Evolutionary conservation across 108 stramenopile species (phyloP).

Genomic region (Skeletonema marinoi): DNA sequence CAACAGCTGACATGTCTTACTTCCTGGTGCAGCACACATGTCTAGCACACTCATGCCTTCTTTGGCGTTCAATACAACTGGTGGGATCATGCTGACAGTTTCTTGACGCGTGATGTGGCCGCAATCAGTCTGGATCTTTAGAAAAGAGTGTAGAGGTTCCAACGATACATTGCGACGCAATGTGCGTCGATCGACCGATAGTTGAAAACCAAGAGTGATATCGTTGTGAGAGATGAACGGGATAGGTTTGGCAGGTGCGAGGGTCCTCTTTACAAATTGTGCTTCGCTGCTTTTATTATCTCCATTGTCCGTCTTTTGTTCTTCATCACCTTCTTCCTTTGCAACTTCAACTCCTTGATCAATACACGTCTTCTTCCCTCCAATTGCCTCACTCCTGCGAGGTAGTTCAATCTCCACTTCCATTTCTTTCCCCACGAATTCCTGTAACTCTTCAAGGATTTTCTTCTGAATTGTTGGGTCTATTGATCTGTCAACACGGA

Average conservation of each 20-base stretch:
- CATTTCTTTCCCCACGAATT: slow-evolving; percentile 75
- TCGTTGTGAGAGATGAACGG: slow-evolving; percentile 57
- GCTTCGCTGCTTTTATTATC: slow-evolving; percentile 1
- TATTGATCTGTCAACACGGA: slow-evolving; percentile 77
- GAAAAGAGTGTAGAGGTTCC: slow-evolving; percentile 67
- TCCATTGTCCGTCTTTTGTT: slow-evolving; percentile 1
- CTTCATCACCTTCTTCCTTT: slow-evolving; percentile 16
- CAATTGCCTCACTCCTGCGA: slow-evolving; percentile 41
- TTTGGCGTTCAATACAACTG: slow-evolving; percentile 87
- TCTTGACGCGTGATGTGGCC: slow-evolving; percentile 97
- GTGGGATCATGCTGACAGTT: slow-evolving; percentile 98
- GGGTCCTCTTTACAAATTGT: slow-evolving; percentile 41
- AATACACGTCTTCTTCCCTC: slow-evolving; percentile 38
- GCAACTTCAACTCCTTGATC: slow-evolving; percentile 5
- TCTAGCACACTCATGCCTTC: slow-evolving; percentile 87
- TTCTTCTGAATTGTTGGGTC: slow-evolving; percentile 55
- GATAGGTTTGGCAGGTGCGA: slow-evolving; percentile 74
- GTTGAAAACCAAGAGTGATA: slow-evolving; percentile 59
- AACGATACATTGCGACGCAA: slow-evolving; percentile 71
- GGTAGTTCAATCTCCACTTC: slow-evolving; percentile 67
- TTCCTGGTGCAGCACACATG: slow-evolving; percentile 98
- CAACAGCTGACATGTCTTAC: slow-evolving; percentile 96
- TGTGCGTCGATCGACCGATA: slow-evolving; percentile 72
- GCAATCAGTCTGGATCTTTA: slow-evolving; percentile 80
- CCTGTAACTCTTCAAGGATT: slow-evolving; percentile 63